A percentile compares a stretch with the other conserved stretches of the same genome.
Evolutionary conservation across 2,329 filamentous ascomycete genomes (phyloP).

Genomic region (Nakataea oryzae): DNA sequence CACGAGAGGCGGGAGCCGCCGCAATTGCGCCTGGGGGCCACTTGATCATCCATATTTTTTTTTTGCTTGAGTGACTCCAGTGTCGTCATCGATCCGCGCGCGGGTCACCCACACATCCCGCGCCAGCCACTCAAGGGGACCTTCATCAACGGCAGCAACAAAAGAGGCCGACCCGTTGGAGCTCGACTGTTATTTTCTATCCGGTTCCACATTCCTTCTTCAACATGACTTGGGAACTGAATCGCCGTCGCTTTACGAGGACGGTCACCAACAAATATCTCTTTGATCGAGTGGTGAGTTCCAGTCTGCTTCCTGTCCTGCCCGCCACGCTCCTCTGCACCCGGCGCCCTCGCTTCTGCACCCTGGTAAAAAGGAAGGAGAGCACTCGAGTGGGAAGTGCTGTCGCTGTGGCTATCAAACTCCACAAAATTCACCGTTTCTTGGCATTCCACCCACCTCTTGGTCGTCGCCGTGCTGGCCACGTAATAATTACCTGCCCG

Average conservation of each 20-base stretch:
- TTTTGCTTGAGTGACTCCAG: background rate
- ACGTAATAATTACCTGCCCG: background rate
- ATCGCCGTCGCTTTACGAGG: constrained; percentile 50
- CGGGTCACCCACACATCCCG: background rate
- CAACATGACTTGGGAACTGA: constrained; percentile 49
- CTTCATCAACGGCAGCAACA: background rate
- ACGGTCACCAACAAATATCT: constrained; percentile 63
- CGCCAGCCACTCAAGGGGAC: background rate
- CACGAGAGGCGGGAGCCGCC: background rate
- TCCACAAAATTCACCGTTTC: background rate
- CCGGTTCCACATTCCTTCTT: background rate
- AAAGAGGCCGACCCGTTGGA: background rate
- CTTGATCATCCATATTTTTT: background rate
- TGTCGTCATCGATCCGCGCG: constrained; percentile 5
- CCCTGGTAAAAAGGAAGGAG: background rate
- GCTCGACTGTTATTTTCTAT: background rate
- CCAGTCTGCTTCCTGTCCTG: background rate
- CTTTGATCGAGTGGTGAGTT: constrained; percentile 61
- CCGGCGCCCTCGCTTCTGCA: background rate
- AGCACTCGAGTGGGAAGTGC: background rate
- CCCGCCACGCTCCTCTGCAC: background rate
- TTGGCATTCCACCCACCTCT: background rate
- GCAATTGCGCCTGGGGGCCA: too few species aligned
- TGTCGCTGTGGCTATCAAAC: background rate
- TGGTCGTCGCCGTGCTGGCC: too few species aligned